Evolutionary conservation across 768 basidiomycete species (phyloP).

Genomic region (Lenzites betulinus): DNA sequence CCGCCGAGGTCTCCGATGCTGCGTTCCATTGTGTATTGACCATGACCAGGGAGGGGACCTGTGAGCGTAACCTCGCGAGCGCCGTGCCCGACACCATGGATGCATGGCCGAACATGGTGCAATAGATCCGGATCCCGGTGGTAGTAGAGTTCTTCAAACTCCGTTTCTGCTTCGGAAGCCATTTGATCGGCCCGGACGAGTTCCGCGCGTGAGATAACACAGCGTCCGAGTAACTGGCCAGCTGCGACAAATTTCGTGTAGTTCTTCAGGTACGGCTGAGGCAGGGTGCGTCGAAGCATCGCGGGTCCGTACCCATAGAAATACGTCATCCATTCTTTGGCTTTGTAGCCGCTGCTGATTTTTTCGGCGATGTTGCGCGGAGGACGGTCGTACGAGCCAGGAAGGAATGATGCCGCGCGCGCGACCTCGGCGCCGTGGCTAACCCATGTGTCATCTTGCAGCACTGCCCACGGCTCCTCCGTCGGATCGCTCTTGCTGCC

Average conservation of each 20-base stretch:
- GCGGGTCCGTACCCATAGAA: conserved; percentile 29
- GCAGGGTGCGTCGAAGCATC: conserved; percentile 29
- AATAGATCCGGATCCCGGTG: conserved; percentile 28
- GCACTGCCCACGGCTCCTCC: no score
- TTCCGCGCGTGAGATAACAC: conserved; percentile 11
- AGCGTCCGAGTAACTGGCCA: conserved; percentile 24
- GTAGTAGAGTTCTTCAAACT: conserved; percentile 40
- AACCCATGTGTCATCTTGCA: no score
- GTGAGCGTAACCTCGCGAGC: background rate
- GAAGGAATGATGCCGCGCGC: conserved; percentile 23
- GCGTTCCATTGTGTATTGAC: no score
- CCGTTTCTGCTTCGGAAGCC: conserved; percentile 30
- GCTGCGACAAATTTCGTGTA: conserved; percentile 31
- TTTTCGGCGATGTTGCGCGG: conserved; percentile 44
- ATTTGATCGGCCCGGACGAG: conserved; percentile 27
- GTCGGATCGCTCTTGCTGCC: no score
- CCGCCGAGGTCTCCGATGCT: no score
- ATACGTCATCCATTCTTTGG: conserved; percentile 29
- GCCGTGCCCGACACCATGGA: conserved; percentile 37
- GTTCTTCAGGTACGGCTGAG: conserved; percentile 25
- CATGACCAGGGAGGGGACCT: no score
- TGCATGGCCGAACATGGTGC: conserved; percentile 36
- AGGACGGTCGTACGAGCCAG: conserved; percentile 42
- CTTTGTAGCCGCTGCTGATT: conserved; percentile 37
- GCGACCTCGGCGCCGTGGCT: no score